Conservation (phyloP, 202 grass and related monocot species). For the Setaria viridis region DNA sequence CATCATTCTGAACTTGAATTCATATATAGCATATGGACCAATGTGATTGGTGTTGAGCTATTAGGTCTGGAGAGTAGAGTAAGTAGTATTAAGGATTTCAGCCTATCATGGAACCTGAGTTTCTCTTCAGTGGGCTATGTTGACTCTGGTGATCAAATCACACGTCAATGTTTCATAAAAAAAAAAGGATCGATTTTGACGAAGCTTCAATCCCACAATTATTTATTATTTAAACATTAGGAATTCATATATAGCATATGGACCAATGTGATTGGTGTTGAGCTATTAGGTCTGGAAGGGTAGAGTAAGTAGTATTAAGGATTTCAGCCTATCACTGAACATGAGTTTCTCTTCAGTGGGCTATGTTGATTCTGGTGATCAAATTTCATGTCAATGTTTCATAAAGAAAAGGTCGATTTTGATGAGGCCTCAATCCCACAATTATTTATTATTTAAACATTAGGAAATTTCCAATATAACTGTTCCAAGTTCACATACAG, state of each 20-base stretch:
- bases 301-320: background rate
- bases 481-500: background rate
- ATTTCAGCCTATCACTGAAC: background rate
- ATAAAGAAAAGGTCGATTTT: background rate
- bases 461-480: background rate
- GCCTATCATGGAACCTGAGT: background rate
- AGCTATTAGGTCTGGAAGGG: background rate
- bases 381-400: background rate
- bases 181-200: background rate
- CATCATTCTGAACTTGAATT: background rate
- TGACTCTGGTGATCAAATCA: background rate
- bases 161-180: background rate
- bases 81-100: background rate
- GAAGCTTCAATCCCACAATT: slow-evolving; percentile 10
- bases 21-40: slow-evolving; percentile 2
- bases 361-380: background rate
- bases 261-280: background rate
- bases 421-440: slow-evolving; percentile 7
- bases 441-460: slow-evolving; percentile 13
- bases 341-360: slow-evolving; percentile 4
- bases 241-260: slow-evolving; percentile 14
- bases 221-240: slow-evolving; percentile 16
- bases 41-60: background rate
- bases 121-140: background rate
- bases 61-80: background rate